Conservation (phyloP, 2,329 filamentous ascomycete species). For the Diaporthe destruens region DNA sequence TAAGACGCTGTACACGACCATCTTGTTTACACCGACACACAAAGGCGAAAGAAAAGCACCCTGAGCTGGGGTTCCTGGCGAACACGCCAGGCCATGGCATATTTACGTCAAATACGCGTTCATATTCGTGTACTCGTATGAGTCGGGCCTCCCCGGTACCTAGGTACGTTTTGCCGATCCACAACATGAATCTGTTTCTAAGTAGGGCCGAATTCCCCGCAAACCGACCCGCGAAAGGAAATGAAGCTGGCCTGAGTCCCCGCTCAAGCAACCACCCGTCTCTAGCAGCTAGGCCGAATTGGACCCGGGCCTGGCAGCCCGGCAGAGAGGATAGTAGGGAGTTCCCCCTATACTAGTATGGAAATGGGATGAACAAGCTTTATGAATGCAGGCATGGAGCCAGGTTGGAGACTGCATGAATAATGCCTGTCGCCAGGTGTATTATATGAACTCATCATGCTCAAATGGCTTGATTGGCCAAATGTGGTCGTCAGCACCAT, state of each 20-base stretch:
- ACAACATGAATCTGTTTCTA: not conserved
- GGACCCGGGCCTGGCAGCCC: slow-evolving; percentile 2
- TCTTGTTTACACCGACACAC: not conserved
- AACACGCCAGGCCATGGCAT: not conserved
- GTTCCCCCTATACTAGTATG: too few relatives aligned
- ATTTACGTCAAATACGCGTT: too few relatives aligned
- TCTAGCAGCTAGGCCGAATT: slow-evolving; percentile 14
- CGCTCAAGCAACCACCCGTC: slow-evolving; percentile 6
- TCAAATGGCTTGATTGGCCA: not conserved
- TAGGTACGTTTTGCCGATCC: not conserved
- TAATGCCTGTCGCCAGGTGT: not conserved
- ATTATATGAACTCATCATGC: not conserved
- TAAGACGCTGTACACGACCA: slow-evolving; percentile 37
- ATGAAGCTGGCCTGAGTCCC: not conserved
- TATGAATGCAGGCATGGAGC: not conserved
- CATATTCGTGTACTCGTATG: not conserved
- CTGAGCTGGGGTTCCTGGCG: not conserved
- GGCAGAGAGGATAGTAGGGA: not conserved
- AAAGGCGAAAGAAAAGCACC: not conserved
- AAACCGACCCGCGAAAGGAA: slow-evolving; percentile 28
- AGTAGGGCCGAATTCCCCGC: slow-evolving; percentile 27
- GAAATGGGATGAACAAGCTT: slow-evolving; percentile 3
- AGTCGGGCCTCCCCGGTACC: not conserved
- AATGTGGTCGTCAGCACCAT: not conserved
- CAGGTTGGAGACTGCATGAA: not conserved